These are phyloP conservation scores for Podila epigama DNA, from an alignment of 192 early-diverging fungal species.

Conservation along the genomic window DNA sequence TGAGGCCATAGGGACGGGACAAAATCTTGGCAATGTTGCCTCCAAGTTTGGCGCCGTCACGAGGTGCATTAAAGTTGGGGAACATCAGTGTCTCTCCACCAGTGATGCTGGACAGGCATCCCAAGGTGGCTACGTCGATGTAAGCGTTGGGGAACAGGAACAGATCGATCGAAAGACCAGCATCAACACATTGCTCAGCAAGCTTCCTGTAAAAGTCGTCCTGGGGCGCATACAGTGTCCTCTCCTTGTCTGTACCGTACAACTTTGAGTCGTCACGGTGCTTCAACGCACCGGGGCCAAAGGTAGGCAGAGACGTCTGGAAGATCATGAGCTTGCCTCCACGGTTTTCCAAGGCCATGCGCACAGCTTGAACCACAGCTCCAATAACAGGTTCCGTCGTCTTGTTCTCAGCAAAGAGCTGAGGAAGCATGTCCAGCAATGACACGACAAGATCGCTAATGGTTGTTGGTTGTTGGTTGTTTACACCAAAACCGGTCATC, in stretches of 20 bases:
- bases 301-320: constrained; percentile 85
- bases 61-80: constrained; percentile 77
- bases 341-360: constrained; percentile 72
- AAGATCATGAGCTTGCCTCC: constrained; percentile 94
- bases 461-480: too few relatives aligned
- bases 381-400: constrained; percentile 80
- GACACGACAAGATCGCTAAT: constrained; percentile 66
- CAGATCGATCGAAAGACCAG: constrained; percentile 87
- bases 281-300: constrained; percentile 88
- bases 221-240: constrained; percentile 84
- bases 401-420: constrained; percentile 83
- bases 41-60: constrained; percentile 76
- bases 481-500: too few relatives aligned
- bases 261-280: constrained; percentile 90
- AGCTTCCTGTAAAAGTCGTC: constrained; percentile 86
- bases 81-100: constrained; percentile 89
- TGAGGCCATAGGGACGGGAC: constrained; percentile 83
- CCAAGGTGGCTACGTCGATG: constrained; percentile 89
- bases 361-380: constrained; percentile 78
- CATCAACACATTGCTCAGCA: constrained; percentile 80
- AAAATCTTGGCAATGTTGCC: constrained; percentile 78
- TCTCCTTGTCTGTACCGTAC: constrained; percentile 93
- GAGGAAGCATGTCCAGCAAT: constrained; percentile 83
- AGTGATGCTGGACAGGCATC: constrained; percentile 80
- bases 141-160: constrained; percentile 91